Evolutionary conservation across 1,284 basidiomycete genomes (phyloP).

Genomic region (Cryptococcus sp.): DNA sequence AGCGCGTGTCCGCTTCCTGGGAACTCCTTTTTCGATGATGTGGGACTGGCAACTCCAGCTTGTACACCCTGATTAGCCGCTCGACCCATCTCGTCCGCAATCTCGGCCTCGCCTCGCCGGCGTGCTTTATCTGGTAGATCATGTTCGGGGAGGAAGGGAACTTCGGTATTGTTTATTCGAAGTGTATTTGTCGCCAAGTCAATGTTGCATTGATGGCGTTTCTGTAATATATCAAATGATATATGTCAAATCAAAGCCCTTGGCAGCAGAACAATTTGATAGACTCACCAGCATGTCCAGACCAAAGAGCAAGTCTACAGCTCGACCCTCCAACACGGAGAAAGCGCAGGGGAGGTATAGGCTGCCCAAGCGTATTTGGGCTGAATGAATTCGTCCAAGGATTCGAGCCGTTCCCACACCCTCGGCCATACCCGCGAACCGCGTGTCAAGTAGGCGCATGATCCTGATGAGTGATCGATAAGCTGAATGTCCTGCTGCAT

Average conservation of each 20-base stretch:
- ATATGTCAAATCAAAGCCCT: background rate
- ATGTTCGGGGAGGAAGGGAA: constrained; percentile 88
- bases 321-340: constrained; percentile 91
- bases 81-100: constrained; percentile 33
- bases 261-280: background rate
- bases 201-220: constrained; percentile 93
- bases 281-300: constrained; percentile 80
- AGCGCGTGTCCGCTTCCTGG: constrained; percentile 42
- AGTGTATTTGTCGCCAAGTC: constrained; percentile 86
- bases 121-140: constrained; percentile 83
- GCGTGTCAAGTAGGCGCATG: constrained; percentile 87
- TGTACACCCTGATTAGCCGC: constrained; percentile 27
- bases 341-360: constrained; percentile 87
- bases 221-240: constrained; percentile 48
- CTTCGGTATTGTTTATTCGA: constrained; percentile 81
- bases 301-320: constrained; percentile 91
- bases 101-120: constrained; percentile 36
- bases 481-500: background rate
- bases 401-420: constrained; percentile 96
- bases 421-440: constrained; percentile 87
- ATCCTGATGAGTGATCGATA: constrained; percentile 59
- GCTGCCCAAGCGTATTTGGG: constrained; percentile 83
- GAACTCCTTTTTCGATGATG: constrained; percentile 24
- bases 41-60: constrained; percentile 32
- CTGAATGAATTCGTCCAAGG: constrained; percentile 88